These are phyloP conservation scores for Acer negundo DNA, from an alignment of 345 rosid genomes.

Conservation along the genomic window DNA sequence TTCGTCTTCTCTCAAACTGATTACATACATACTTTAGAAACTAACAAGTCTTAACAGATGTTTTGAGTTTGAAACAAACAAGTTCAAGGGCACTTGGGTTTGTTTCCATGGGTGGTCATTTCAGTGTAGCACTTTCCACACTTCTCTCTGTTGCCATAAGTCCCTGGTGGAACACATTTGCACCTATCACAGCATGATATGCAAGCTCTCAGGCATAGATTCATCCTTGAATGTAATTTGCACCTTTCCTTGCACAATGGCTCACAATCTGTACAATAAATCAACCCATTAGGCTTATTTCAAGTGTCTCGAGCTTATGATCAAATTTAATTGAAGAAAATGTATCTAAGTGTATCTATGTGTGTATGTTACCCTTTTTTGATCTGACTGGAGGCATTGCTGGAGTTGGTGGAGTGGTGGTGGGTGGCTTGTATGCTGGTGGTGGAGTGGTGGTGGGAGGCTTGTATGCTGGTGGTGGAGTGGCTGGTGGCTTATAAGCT, in stretches of 20 bases:
- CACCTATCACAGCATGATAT: constrained; percentile 85
- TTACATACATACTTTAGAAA: not conserved
- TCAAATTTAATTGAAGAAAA: not conserved
- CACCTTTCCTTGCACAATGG: constrained; percentile 77
- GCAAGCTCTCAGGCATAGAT: constrained; percentile 76
- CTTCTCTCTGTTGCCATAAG: constrained; percentile 76
- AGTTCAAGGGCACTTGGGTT: constrained; percentile 74
- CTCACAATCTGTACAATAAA: constrained; percentile 54
- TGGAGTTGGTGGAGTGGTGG: constrained; percentile 10
- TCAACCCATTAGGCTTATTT: too few relatives aligned
- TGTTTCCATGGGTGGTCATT: constrained; percentile 71
- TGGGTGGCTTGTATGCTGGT: constrained; percentile 14
- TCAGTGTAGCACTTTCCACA: constrained; percentile 90
- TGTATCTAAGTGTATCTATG: not conserved
- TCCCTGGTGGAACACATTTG: constrained; percentile 97
- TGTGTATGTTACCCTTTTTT: constrained; percentile 43
- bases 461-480: constrained; percentile 12
- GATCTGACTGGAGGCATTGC: constrained; percentile 50
- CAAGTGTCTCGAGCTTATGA: too few relatives aligned
- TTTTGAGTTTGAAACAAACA: not conserved
- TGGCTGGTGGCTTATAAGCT: not conserved
- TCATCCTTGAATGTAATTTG: constrained; percentile 67
- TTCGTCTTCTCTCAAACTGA: not conserved
- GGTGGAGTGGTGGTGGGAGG: constrained; percentile 27
- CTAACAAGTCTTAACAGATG: not conserved